These are phyloP conservation scores for Cutaneotrichosporon curvatum DNA, from an alignment of 1,284 basidiomycete genomes.

Conservation along the genomic window DNA sequence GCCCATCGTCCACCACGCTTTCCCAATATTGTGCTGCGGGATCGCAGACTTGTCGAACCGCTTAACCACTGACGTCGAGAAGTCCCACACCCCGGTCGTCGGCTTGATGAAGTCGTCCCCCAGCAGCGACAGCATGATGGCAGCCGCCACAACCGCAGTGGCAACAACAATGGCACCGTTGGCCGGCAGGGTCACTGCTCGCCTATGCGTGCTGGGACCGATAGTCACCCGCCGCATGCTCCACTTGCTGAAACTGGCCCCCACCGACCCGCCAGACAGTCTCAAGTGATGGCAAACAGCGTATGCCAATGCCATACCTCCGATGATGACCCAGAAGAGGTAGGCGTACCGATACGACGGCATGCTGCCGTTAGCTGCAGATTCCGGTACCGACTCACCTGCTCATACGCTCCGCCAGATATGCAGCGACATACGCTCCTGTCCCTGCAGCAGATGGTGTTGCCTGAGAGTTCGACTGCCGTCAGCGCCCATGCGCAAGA, in stretches of 20 bases:
- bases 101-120: slow-evolving; percentile 72
- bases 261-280: slow-evolving; percentile 30
- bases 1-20: slow-evolving; percentile 71
- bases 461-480: too few relatives aligned
- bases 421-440: slow-evolving; percentile 6
- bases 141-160: slow-evolving; percentile 47
- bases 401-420: slow-evolving; percentile 41
- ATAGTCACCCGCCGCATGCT: slow-evolving; percentile 28
- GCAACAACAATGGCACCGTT: slow-evolving; percentile 57
- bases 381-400: slow-evolving; percentile 24
- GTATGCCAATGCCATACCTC: slow-evolving; percentile 30
- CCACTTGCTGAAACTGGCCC: slow-evolving; percentile 35
- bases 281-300: slow-evolving; percentile 39
- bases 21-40: slow-evolving; percentile 59
- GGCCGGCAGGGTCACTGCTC: slow-evolving; percentile 55
- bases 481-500: too few relatives aligned
- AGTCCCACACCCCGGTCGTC: slow-evolving; percentile 50
- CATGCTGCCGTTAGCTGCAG: slow-evolving; percentile 14
- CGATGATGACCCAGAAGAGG: slow-evolving; percentile 38
- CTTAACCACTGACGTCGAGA: slow-evolving; percentile 7
- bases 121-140: slow-evolving; percentile 53
- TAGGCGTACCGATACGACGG: slow-evolving; percentile 44
- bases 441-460: too few relatives aligned
- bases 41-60: slow-evolving; percentile 7
- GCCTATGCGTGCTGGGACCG: slow-evolving; percentile 28